Evolutionary conservation across 768 basidiomycete genomes (phyloP).

Genomic region (Rhodotorula kratochvilovae): DNA sequence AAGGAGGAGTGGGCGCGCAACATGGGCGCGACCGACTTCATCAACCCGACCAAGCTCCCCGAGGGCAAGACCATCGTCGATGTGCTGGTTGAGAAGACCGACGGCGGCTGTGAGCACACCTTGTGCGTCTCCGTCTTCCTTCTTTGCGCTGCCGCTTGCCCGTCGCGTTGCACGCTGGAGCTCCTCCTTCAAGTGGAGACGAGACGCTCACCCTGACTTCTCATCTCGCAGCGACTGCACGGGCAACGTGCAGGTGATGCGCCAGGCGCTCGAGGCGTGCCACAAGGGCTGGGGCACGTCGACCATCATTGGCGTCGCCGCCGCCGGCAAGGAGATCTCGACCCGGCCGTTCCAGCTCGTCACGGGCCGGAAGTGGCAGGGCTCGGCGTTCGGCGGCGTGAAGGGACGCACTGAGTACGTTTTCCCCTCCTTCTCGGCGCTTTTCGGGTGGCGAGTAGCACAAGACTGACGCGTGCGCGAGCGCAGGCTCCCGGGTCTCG

Average conservation of each 20-base stretch:
- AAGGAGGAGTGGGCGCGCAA: constrained; percentile 84
- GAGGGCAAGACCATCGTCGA: constrained; percentile 84
- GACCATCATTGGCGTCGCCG: constrained; percentile 93
- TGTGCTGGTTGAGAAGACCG: constrained; percentile 81
- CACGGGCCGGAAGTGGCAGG: constrained; percentile 90
- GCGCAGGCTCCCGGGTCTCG: constrained; percentile 27
- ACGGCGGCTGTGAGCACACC: constrained; percentile 94
- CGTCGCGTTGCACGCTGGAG: no score
- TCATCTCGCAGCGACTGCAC: constrained; percentile 64
- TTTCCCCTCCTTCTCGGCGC: constrained; percentile 46
- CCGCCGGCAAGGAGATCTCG: constrained; percentile 89
- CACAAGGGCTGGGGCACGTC: constrained; percentile 99
- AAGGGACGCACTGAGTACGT: constrained; percentile 97
- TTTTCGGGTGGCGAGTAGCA: no score
- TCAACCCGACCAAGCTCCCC: constrained; percentile 71
- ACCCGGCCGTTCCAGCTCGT: constrained; percentile 76
- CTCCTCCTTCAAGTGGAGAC: no score
- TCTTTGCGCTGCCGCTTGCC: no score
- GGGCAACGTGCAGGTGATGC: constrained; percentile 61
- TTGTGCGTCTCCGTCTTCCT: constrained; percentile 52
- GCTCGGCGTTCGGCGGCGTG: constrained; percentile 92
- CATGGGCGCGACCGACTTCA: constrained; percentile 88
- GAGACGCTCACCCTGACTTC: no score
- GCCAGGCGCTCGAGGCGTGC: constrained; percentile 86
- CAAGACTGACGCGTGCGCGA: background rate